A percentile compares a stretch with the other conserved stretches of the same genome.
These are phyloP conservation scores for Sporothrix phasma DNA, from an alignment of 2,329 filamentous ascomycete species.

Conservation along the genomic window DNA sequence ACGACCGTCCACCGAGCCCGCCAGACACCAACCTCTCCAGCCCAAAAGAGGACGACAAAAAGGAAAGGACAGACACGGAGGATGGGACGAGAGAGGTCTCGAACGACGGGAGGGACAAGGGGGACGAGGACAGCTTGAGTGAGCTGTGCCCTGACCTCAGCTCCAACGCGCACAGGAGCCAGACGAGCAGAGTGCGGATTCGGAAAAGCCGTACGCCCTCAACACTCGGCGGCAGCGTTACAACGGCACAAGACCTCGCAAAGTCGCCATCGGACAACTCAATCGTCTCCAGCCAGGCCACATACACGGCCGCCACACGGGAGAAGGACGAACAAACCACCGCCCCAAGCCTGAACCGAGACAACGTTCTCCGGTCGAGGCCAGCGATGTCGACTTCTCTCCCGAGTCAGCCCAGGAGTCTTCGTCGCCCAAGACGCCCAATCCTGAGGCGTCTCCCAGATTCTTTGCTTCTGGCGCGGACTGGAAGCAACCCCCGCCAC, in stretches of 20 bases:
- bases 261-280: conserved; percentile 44
- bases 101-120: neutral
- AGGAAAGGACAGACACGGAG: neutral
- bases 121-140: conserved; percentile 15
- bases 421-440: conserved; percentile 54
- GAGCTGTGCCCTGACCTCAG: conserved; percentile 22
- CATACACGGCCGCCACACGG: conserved; percentile 26
- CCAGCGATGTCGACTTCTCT: conserved; percentile 39
- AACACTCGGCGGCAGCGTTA: conserved; percentile 12
- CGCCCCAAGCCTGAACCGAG: neutral
- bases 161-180: conserved; percentile 3
- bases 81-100: neutral
- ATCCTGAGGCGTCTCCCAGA: conserved; percentile 23
- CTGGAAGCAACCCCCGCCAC: conserved; percentile 39
- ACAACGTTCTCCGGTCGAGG: conserved; percentile 23
- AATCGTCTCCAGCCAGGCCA: conserved; percentile 48
- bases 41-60: conserved; percentile 29
- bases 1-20: conserved; percentile 49
- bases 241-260: conserved; percentile 35
- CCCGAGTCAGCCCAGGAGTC: conserved; percentile 42
- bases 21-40: conserved; percentile 52
- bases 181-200: conserved; percentile 6
- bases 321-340: neutral
- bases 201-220: conserved; percentile 13
- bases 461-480: conserved; percentile 13